Evolutionary conservation across 2,329 filamentous ascomycete species (phyloP).

Genomic region (Trichoderma asperellum): DNA sequence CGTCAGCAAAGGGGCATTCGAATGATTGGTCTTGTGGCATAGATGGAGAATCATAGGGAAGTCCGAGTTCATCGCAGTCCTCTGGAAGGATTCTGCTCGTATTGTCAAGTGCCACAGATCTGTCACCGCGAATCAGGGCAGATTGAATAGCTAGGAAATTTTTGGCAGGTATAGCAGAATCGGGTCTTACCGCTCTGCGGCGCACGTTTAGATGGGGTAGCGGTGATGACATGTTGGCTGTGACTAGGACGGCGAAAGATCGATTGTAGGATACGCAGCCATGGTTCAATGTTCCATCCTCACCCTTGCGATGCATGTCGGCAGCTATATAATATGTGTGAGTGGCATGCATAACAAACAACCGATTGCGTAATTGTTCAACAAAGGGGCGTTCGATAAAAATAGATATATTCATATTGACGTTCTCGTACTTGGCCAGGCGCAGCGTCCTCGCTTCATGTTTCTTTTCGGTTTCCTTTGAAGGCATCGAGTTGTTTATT

Average conservation of each 20-base stretch:
- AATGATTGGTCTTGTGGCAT: neutral
- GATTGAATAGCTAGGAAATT: conserved; percentile 22
- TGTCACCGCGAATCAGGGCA: conserved; percentile 30
- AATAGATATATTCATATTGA: conserved; percentile 1
- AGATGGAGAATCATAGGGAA: neutral
- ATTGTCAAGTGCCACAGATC: conserved; percentile 26
- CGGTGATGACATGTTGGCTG: conserved; percentile 5
- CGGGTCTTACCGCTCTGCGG: neutral
- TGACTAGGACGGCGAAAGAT: neutral
- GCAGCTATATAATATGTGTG: conserved; percentile 17
- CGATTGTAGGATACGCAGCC: neutral
- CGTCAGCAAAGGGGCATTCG: conserved; percentile 2
- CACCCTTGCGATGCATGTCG: neutral
- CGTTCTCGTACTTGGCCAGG: neutral
- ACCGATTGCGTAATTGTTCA: neutral
- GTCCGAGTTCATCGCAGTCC: neutral
- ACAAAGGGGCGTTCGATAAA: neutral
- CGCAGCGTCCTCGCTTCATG: neutral
- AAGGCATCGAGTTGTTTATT: neutral
- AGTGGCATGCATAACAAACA: neutral
- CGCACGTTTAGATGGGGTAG: conserved; percentile 18
- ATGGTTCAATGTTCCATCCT: neutral
- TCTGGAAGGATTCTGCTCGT: neutral
- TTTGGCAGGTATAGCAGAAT: neutral
- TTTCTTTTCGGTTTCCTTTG: neutral